Conservation (phyloP, 805 yeast genomes). For the Candida qinlingensis region DNA sequence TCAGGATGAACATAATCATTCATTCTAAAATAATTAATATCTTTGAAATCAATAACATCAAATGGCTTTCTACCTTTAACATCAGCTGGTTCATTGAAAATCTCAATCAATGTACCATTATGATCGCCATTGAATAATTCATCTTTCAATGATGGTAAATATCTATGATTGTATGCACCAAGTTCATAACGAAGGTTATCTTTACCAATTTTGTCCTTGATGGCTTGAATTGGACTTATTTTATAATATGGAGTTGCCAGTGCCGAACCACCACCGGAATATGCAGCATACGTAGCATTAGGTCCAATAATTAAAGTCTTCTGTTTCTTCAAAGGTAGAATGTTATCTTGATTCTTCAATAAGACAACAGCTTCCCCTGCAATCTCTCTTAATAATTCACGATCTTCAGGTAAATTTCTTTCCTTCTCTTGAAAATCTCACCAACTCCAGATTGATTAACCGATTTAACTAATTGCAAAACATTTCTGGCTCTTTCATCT, state of each 20-base stretch:
- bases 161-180: slow-evolving; percentile 32
- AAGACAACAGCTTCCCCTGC: slow-evolving; percentile 50
- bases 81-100: slow-evolving; percentile 21
- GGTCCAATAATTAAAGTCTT: slow-evolving; percentile 53
- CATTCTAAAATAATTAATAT: slow-evolving; percentile 15
- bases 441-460: slow-evolving; percentile 38
- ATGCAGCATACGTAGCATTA: slow-evolving; percentile 43
- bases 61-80: slow-evolving; percentile 23
- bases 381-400: slow-evolving; percentile 32
- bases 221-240: slow-evolving; percentile 43
- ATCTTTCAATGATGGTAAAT: slow-evolving; percentile 26
- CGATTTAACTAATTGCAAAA: slow-evolving; percentile 43
- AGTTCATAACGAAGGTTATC: slow-evolving; percentile 22
- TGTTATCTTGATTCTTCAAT: slow-evolving; percentile 43
- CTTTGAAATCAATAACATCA: slow-evolving; percentile 20
- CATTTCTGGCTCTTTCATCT: slow-evolving; percentile 43
- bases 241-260: slow-evolving; percentile 41
- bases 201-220: slow-evolving; percentile 24
- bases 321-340: slow-evolving; percentile 44
- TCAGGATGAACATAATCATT: slow-evolving; percentile 15
- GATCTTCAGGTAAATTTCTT: slow-evolving; percentile 41
- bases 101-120: slow-evolving; percentile 18
- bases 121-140: slow-evolving; percentile 12
- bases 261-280: slow-evolving; percentile 62
- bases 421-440: slow-evolving; percentile 32